Conservation (phyloP, 2,329 filamentous ascomycete species). For the Capronia americana region DNA sequence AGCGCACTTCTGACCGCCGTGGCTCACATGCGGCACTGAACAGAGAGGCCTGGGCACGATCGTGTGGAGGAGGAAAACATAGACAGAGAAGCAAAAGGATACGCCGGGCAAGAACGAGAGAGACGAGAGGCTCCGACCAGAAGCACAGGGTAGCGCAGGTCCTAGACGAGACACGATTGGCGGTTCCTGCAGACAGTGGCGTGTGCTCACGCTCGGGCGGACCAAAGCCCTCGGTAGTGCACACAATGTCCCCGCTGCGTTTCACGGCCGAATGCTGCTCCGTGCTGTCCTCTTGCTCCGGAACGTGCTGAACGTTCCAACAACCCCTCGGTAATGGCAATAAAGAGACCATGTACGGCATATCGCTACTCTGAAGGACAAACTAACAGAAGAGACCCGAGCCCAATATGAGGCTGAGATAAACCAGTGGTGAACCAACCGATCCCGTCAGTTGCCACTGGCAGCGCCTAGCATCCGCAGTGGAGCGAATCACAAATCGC, state of each 20-base stretch:
- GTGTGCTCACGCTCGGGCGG: background rate
- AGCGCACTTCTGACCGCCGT: conserved; percentile 25
- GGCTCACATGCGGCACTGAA: conserved; percentile 32
- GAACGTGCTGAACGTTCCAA: background rate
- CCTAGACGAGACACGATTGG: conserved; percentile 10
- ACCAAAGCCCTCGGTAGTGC: background rate
- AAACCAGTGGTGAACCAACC: background rate
- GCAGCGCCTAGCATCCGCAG: too few relatives aligned
- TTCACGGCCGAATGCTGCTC: background rate
- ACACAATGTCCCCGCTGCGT: background rate
- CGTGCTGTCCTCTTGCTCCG: background rate
- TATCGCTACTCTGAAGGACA: background rate
- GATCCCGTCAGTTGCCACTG: background rate
- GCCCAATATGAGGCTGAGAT: background rate
- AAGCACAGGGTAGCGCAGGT: conserved; percentile 8
- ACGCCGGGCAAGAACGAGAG: conserved; percentile 31
- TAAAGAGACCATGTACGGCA: background rate
- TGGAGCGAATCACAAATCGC: background rate
- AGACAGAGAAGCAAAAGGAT: conserved; percentile 29
- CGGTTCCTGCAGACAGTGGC: conserved; percentile 1
- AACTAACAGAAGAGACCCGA: background rate
- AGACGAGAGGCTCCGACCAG: conserved; percentile 17
- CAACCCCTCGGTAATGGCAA: background rate
- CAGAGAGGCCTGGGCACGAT: conserved; percentile 11
- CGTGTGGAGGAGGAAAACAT: conserved; percentile 38